A percentile compares a stretch with the other conserved stretches of the same genome.
phyloP scores from a whole-genome alignment of 805 yeast genomes.

The Kluyveromyces nonfermentans region DNA sequence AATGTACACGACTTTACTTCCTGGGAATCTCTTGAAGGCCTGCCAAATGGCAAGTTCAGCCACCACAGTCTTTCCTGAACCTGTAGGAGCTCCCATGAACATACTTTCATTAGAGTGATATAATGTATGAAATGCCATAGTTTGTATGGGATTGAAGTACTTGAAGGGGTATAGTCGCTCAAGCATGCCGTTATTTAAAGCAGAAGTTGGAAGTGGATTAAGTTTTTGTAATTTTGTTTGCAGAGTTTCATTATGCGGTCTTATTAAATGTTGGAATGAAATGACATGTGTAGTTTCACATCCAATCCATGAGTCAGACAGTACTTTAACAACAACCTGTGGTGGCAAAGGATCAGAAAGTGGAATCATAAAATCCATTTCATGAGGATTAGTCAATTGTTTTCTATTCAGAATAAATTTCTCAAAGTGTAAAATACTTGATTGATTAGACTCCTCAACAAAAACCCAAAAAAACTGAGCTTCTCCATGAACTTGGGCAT shows the following conservation, averaged over 20 bases:
- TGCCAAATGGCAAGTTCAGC: conserved; percentile 97
- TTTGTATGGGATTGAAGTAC: conserved; percentile 97
- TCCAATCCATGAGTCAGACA: conserved; percentile 87
- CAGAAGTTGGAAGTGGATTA: conserved; percentile 79
- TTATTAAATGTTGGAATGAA: conserved; percentile 81
- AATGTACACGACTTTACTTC: conserved; percentile 79
- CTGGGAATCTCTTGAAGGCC: conserved; percentile 76
- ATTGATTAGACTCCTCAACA: conserved; percentile 75
- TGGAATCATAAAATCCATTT: conserved; percentile 88
- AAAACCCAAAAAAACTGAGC: conserved; percentile 87
- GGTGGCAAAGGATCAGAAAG: conserved; percentile 82
- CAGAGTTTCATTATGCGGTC: conserved; percentile 80
- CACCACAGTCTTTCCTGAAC: conserved; percentile 95
- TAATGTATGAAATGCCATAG: conserved; percentile 87
- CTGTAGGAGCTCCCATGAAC: conserved; percentile 96
- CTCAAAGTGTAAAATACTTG: conserved; percentile 72
- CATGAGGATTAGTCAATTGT: conserved; percentile 48
- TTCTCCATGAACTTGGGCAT: conserved; percentile 66
- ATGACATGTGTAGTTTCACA: conserved; percentile 67
- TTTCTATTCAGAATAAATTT: conserved; percentile 59
- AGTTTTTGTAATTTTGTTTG: conserved; percentile 71
- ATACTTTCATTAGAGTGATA: conserved; percentile 73
- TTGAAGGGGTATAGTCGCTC: conserved; percentile 70
- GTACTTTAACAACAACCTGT: conserved; percentile 68
- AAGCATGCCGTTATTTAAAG: conserved; percentile 57